phyloP scores from a whole-genome alignment of 495 filamentous ascomycete genomes.

The Neurospora africana region DNA sequence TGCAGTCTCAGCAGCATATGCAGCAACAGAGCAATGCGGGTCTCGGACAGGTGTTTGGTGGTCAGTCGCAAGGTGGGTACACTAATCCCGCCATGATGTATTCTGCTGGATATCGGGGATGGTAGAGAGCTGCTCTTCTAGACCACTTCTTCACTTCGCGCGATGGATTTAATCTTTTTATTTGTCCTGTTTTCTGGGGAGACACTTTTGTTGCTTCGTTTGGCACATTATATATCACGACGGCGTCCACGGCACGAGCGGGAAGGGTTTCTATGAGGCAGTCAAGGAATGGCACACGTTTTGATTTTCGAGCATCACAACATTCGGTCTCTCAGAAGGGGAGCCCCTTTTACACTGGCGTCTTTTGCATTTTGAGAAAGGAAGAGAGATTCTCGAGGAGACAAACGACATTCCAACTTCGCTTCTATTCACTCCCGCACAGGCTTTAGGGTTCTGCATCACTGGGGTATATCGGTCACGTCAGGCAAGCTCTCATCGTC shows the following conservation, averaged over 20 bases:
- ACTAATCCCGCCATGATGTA: slow-evolving; percentile 85
- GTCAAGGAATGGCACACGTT: slow-evolving; percentile 8
- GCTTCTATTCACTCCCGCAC: slow-evolving; percentile 1
- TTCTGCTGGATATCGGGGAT: slow-evolving; percentile 60
- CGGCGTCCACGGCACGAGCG: slow-evolving; percentile 17
- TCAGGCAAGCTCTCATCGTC: slow-evolving; percentile 57
- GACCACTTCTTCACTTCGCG: slow-evolving; percentile 1
- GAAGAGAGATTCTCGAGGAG: not conserved
- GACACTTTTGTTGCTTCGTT: slow-evolving; percentile 17
- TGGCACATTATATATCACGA: slow-evolving; percentile 27
- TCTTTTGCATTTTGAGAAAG: slow-evolving; percentile 22
- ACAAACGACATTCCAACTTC: slow-evolving; percentile 1
- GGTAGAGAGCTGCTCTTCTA: slow-evolving; percentile 41
- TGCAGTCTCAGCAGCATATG: slow-evolving; percentile 83
- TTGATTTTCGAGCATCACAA: slow-evolving; percentile 15
- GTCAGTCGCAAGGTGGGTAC: slow-evolving; percentile 98
- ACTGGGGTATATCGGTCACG: slow-evolving; percentile 33
- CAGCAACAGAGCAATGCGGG: slow-evolving; percentile 60
- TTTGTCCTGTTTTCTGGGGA: slow-evolving; percentile 8
- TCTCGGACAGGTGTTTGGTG: slow-evolving; percentile 80
- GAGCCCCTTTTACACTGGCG: slow-evolving; percentile 17
- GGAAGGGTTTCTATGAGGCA: slow-evolving; percentile 10
- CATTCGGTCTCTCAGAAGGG: slow-evolving; percentile 8
- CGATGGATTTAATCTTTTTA: slow-evolving; percentile 7
- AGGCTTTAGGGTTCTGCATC: slow-evolving; percentile 14